A percentile compares a stretch with the other conserved stretches of the same genome.
phyloP scores from a whole-genome alignment of 352 stramenopile genomes.

The Pythium chondricola region DNA sequence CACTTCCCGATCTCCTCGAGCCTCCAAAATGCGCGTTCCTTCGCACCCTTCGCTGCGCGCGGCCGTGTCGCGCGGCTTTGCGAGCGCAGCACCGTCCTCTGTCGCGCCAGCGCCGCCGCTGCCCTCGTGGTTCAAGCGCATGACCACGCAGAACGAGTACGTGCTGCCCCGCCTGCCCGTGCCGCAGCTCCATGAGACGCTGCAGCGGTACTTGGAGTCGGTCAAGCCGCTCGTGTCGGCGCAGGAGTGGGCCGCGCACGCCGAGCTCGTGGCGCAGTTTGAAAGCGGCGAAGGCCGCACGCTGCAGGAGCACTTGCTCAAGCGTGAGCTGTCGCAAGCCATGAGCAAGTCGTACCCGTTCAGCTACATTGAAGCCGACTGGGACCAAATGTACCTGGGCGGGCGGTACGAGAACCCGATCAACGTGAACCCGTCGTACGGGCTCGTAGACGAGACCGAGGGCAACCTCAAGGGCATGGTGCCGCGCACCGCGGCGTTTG shows the following conservation, averaged over 20 bases:
- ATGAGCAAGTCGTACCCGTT: constrained; percentile 85
- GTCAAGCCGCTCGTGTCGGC: constrained; percentile 52
- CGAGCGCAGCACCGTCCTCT: constrained; percentile 1
- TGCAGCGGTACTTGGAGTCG: constrained; percentile 52
- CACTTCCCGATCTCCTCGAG: background rate
- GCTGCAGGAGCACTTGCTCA: constrained; percentile 32
- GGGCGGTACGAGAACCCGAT: constrained; percentile 87
- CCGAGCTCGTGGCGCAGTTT: constrained; percentile 43
- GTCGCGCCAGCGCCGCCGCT: constrained; percentile 2
- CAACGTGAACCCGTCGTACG: constrained; percentile 90
- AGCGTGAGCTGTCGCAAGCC: constrained; percentile 56
- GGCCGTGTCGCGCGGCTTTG: constrained; percentile 8
- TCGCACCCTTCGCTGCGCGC: constrained; percentile 8
- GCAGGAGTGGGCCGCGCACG: constrained; percentile 39
- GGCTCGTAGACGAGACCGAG: constrained; percentile 73
- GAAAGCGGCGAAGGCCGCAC: constrained; percentile 23
- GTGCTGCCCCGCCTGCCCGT: constrained; percentile 54
- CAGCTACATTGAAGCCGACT: constrained; percentile 92
- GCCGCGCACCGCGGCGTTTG: constrained; percentile 68
- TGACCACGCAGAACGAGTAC: constrained; percentile 34
- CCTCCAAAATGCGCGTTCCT: constrained; percentile 11
- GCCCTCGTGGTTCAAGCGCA: constrained; percentile 32
- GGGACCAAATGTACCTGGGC: constrained; percentile 89
- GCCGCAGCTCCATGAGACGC: constrained; percentile 69
- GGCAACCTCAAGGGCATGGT: constrained; percentile 64